Conservation (phyloP, 768 basidiomycete genomes). For the Tremella yokohamensis region DNA sequence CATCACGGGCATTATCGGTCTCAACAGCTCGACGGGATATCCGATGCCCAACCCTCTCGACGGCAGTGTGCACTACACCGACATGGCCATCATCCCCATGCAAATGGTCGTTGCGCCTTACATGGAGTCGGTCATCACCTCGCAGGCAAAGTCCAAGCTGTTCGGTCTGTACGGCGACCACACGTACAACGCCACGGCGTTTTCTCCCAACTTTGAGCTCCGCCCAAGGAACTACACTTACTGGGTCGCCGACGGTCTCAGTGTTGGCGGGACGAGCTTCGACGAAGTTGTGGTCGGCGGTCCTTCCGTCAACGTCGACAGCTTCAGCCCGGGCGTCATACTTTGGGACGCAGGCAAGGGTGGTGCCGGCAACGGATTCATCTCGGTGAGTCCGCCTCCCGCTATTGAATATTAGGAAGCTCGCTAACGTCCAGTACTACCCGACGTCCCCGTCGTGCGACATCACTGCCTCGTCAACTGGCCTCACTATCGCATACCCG, state of each 20-base stretch:
- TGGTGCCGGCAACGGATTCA: conserved; percentile 20
- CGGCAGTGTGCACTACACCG: conserved; percentile 21
- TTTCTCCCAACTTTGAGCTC: conserved; percentile 17
- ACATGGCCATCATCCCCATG: conserved; percentile 20
- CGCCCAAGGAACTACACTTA: conserved; percentile 16
- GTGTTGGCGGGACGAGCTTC: conserved; percentile 20
- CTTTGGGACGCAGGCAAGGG: conserved; percentile 25
- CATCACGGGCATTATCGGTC: conserved; percentile 14
- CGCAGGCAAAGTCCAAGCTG: conserved; percentile 6
- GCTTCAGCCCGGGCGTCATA: conserved; percentile 23
- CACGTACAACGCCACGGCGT: conserved; percentile 8
- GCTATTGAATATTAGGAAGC: no score
- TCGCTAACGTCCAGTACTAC: conserved; percentile 9
- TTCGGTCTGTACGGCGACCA: conserved; percentile 8
- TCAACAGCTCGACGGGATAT: not conserved
- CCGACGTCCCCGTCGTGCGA: conserved; percentile 8
- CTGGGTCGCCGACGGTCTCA: conserved; percentile 19
- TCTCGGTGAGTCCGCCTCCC: conserved; percentile 16
- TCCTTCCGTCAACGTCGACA: conserved; percentile 7
- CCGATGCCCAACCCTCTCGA: conserved; percentile 13
- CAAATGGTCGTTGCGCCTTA: conserved; percentile 22
- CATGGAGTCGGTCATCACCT: conserved; percentile 10
- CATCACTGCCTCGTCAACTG: conserved; percentile 7
- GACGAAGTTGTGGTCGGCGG: conserved; percentile 20
- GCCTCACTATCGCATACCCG: conserved; percentile 17